phyloP scores from a whole-genome alignment of 345 rosid species.

The Rubroshorea leprosula region DNA sequence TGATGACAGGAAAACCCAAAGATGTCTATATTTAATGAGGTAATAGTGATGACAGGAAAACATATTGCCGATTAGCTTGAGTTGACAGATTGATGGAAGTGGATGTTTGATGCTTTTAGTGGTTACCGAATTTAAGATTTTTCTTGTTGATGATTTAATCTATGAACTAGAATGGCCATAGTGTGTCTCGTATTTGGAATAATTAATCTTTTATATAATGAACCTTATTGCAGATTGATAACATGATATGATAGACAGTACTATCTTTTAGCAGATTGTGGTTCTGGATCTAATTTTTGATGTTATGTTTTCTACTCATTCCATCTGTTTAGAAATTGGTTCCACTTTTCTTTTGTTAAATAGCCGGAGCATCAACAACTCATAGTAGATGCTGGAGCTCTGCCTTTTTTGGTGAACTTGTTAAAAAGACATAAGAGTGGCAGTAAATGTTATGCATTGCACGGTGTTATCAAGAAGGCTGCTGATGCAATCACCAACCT shows the following conservation, averaged over 20 bases:
- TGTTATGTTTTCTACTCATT: background rate
- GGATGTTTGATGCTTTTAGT: too few species aligned
- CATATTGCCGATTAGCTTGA: too few species aligned
- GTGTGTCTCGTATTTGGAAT: too few species aligned
- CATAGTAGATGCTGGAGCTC: conserved; percentile 69
- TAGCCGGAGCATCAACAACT: conserved; percentile 70
- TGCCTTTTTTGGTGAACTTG: conserved; percentile 44
- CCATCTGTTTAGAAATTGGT: background rate
- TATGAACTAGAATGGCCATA: too few species aligned
- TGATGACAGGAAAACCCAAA: too few species aligned
- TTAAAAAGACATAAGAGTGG: conserved; percentile 38
- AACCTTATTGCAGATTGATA: too few species aligned
- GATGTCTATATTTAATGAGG: too few species aligned
- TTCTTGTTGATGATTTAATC: too few species aligned
- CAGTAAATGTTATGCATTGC: conserved; percentile 20
- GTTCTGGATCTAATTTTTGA: background rate
- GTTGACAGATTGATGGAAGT: too few species aligned
- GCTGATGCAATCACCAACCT: conserved; percentile 70
- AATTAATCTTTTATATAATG: too few species aligned
- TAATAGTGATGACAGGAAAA: too few species aligned
- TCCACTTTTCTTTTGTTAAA: conserved; percentile 11
- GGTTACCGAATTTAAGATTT: too few species aligned
- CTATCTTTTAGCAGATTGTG: background rate
- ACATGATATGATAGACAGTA: background rate
- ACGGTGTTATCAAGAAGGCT: conserved; percentile 57